Conservation (phyloP, 2,329 filamentous ascomycete genomes). For the Nigrograna mackinnonii region DNA sequence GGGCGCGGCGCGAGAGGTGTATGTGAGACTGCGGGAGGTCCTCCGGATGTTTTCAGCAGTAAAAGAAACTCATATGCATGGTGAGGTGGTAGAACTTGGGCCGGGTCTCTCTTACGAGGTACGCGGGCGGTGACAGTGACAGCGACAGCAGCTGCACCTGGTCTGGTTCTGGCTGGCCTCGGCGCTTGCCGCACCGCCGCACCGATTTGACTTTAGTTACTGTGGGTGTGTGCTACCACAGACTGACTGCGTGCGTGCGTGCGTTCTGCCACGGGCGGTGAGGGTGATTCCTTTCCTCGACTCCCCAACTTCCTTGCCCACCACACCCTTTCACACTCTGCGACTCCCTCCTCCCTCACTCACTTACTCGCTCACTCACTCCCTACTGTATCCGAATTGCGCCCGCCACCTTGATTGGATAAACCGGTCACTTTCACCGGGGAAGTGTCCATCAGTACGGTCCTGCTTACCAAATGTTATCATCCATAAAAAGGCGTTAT, state of each 20-base stretch:
- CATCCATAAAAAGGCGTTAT: conserved; percentile 13
- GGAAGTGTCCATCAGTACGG: background rate
- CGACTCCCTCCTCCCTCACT: background rate
- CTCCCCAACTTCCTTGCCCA: background rate
- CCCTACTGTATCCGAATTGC: background rate
- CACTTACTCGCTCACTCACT: background rate
- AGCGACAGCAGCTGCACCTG: conserved; percentile 8
- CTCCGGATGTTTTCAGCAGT: background rate
- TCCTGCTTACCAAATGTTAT: conserved; percentile 15
- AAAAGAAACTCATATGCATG: conserved; percentile 11
- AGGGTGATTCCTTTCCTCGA: background rate
- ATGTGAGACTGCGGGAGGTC: no score
- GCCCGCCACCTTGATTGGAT: no score
- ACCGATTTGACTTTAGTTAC: background rate
- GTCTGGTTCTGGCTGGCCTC: background rate
- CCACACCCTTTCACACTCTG: background rate
- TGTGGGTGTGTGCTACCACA: background rate
- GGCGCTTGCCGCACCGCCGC: background rate
- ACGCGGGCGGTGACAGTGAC: conserved; percentile 11
- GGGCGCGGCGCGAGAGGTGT: conserved; percentile 6
- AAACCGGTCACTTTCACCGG: no score
- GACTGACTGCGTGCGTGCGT: background rate
- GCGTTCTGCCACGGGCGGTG: conserved; percentile 7
- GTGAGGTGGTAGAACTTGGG: conserved; percentile 12
- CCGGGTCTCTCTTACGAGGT: conserved; percentile 6